Evolutionary conservation across 2,329 filamentous ascomycete species (phyloP).

Genomic region (Aspergillus fructus): DNA sequence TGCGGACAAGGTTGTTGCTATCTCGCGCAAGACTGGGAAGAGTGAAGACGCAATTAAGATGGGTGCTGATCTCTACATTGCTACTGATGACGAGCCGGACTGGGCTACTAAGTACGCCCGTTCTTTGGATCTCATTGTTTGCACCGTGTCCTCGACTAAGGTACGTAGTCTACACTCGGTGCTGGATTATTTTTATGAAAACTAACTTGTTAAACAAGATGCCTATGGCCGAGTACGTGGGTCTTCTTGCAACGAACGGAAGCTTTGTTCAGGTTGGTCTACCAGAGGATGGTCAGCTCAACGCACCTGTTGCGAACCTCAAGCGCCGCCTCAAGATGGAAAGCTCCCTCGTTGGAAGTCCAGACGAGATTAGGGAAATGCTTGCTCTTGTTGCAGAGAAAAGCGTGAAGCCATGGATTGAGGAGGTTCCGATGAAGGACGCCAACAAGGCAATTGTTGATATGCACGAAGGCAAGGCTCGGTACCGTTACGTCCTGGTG

Average conservation of each 20-base stretch:
- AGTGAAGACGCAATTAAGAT: slow-evolving; percentile 53
- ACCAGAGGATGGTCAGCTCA: slow-evolving; percentile 58
- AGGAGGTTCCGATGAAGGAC: slow-evolving; percentile 44
- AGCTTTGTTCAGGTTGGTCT: slow-evolving; percentile 65
- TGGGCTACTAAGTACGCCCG: slow-evolving; percentile 52
- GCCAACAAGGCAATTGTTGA: slow-evolving; percentile 46
- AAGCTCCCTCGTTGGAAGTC: slow-evolving; percentile 47
- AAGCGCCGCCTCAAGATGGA: slow-evolving; percentile 55
- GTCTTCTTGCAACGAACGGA: slow-evolving; percentile 59
- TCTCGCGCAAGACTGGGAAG: slow-evolving; percentile 54
- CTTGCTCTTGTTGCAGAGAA: slow-evolving; percentile 43
- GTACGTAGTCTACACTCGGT: slow-evolving; percentile 12
- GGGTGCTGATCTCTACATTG: slow-evolving; percentile 57
- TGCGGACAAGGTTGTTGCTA: slow-evolving; percentile 61
- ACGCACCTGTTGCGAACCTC: slow-evolving; percentile 56
- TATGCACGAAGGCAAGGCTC: slow-evolving; percentile 45
- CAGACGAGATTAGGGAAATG: slow-evolving; percentile 45
- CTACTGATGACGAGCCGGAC: slow-evolving; percentile 55
- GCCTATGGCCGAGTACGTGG: slow-evolving; percentile 63
- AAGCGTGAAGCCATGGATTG: slow-evolving; percentile 42
- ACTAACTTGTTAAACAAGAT: slow-evolving; percentile 41
- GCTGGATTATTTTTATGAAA: background rate
- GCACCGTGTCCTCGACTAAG: slow-evolving; percentile 56
- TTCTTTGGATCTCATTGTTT: slow-evolving; percentile 57
- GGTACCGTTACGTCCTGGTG: slow-evolving; percentile 48